Evolutionary conservation across 805 yeast genomes (phyloP), one percentile per base, ranked within the genome.

Genomic region (Candida caryicola): DNA sequence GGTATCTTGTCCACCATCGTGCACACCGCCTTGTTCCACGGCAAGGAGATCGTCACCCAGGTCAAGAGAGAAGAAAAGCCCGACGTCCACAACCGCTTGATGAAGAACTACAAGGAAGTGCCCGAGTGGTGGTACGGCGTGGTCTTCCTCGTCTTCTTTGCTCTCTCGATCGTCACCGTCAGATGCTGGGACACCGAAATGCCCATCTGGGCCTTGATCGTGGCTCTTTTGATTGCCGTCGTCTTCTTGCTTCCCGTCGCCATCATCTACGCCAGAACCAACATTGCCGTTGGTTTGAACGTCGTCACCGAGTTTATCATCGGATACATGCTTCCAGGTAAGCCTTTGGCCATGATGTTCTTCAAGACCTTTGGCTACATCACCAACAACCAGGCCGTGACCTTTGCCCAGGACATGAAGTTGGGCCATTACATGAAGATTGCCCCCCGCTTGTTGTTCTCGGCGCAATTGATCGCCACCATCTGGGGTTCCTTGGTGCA

Each of bases 1-100:
- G 73, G 86, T 4, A 74, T 81, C 38, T 66, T 78, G 21, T 77
- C 85, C 3, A 75, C 82, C 5, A 62, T 83, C 37, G 67, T 73
- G 13, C 85, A 82, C 53, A 73, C 81, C 15, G 59, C 59, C 8
- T 61, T 81, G 18, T 81, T 76, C 62, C 82, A 80, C 51, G 76
- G 82, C 37, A 62, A 57, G 31, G 79, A 79, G 43, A 71, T 82
- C 39, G 30, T 52, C 16, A 40, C 47, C 18, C 69, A 64, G 50
- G 13, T 64, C 35, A 51, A 40, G 41, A 40, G 41, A 35, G 45
- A 50, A 44, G 62, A 56, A 37, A 54, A 55, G 54, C 60, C 59
- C 17, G 50, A 77, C 53, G 73, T 76, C 13, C 80, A 77, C 50
- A 65, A 65, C 60, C 65, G 81, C 43, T 68, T 81, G 42, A 80